Conservation (phyloP, 208 protist species). For the Novymonas esmeraldas region DNA sequence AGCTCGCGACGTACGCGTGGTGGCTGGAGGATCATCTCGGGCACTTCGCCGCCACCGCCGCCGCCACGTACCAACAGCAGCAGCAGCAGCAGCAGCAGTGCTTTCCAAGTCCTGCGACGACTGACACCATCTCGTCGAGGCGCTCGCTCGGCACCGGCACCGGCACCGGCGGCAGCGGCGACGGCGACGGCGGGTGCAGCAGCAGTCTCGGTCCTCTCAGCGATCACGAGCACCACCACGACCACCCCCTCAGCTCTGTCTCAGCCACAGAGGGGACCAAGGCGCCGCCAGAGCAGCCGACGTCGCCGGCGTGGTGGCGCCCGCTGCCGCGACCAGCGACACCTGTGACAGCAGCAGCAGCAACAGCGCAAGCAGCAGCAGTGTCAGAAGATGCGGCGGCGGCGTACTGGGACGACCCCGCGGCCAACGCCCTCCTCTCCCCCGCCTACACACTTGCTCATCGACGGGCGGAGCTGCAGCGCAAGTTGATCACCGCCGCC, state of each 20-base stretch:
- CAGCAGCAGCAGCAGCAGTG: background rate
- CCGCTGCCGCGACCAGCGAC: conserved; percentile 11
- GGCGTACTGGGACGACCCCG: conserved; percentile 8
- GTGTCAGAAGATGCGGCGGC: background rate
- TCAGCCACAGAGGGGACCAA: background rate
- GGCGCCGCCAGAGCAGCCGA: background rate
- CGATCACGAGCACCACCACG: background rate
- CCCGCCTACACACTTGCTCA: conserved; percentile 11
- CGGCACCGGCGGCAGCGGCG: background rate
- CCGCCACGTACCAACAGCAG: background rate
- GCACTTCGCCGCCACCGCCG: conserved; percentile 24
- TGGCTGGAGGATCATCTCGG: conserved; percentile 61
- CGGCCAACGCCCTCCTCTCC: conserved; percentile 8
- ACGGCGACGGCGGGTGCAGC: background rate
- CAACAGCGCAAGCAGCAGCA: background rate
- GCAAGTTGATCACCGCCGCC: conserved; percentile 16
- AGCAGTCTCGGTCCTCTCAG: background rate
- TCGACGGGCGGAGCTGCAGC: conserved; percentile 18
- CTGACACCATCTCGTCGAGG: background rate
- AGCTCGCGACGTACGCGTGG: conserved; percentile 40
- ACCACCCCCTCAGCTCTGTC: background rate
- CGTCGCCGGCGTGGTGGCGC: conserved; percentile 19
- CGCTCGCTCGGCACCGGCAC: background rate
- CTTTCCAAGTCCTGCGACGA: background rate
- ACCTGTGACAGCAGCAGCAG: background rate